Evolutionary conservation across 2,329 filamentous ascomycete genomes (phyloP), one percentile per base, ranked within the genome.

Genomic region (Aureobasidium sp.): DNA sequence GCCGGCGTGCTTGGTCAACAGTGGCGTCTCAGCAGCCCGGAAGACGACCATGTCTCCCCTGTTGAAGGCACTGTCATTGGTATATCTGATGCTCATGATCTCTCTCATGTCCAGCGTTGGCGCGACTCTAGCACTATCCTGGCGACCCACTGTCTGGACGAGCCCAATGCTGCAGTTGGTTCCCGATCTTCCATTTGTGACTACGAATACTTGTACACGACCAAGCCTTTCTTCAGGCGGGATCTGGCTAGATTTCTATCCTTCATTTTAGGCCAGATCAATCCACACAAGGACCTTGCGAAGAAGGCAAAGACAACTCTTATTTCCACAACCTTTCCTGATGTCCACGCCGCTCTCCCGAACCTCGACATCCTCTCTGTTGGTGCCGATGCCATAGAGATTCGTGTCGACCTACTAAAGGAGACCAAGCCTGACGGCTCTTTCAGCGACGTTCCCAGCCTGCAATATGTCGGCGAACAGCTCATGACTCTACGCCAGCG

Each of bases 311-410:
- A 90, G 69, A 94, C 90, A 0, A 92, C 89, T 68, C 86, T 94
- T 70, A 91, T 95, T 66, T 94, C 90, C 5, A 94, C 90, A 1
- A 95, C 91, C 0, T 95, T 95, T 67, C 88, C 90, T 0, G 90
- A 96, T 71, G 88, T 96, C 9, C 87, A 87, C 64, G 87, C 89
- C 4, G 90, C 90, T 9, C 78, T 95, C 51, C 88, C 90, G 1
- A 94, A 95, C 70, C 81, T 96, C 63, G 90, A 94, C 73, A 94
- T 95, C 58, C 77, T 95, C 48, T 94, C 90, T 0, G 90, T 95
- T 3, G 91, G 91, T 41, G 87, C 90, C 17, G 90, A 96, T 74
- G 89, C 89, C 0, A 87, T 95, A 45, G 91, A 96, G 72, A 83
- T 95, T 58, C 84, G 91, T 25, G 90, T 94, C 11, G 91, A 96